Evolutionary conservation across 2,329 filamentous ascomycete genomes (phyloP).

Genomic region (Ascochyta fabae): DNA sequence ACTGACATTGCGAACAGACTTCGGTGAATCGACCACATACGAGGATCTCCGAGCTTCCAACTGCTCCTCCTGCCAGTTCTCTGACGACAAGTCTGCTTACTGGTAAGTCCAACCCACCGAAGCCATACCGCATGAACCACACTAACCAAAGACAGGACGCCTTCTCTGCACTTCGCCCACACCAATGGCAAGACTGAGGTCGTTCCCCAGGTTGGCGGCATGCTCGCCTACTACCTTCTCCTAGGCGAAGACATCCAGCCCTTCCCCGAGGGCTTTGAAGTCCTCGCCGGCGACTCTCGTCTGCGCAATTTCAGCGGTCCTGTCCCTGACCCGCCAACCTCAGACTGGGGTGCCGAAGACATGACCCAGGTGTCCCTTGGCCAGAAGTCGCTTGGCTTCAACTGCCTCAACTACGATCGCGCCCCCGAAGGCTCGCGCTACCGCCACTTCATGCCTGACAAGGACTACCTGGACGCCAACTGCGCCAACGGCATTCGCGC

Average conservation of each 20-base stretch:
- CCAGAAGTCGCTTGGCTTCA: conserved; percentile 90
- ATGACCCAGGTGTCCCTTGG: conserved; percentile 73
- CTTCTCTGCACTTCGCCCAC: conserved; percentile 72
- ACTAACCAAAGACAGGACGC: conserved; percentile 53
- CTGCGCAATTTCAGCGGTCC: conserved; percentile 62
- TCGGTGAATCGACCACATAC: conserved; percentile 68
- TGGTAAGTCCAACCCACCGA: conserved; percentile 28
- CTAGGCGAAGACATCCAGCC: conserved; percentile 72
- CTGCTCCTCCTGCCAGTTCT: conserved; percentile 71
- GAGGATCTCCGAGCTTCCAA: conserved; percentile 66
- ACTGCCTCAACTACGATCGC: conserved; percentile 83
- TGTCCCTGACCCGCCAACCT: conserved; percentile 72
- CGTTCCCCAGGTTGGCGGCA: conserved; percentile 64
- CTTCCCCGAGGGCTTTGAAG: conserved; percentile 74
- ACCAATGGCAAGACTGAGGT: conserved; percentile 68
- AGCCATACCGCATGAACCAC: background rate
- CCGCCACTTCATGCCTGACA: conserved; percentile 82
- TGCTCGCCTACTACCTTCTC: conserved; percentile 77
- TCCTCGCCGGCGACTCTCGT: conserved; percentile 70
- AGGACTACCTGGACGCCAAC: conserved; percentile 78
- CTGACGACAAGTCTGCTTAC: conserved; percentile 51
- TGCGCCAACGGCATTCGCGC: conserved; percentile 80
- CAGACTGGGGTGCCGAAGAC: conserved; percentile 68
- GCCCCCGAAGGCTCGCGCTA: conserved; percentile 74
- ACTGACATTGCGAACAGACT: conserved; percentile 50